Evolutionary conservation across 2,329 filamentous ascomycete species (phyloP).

Genomic region (Parascedosporium putredinis): DNA sequence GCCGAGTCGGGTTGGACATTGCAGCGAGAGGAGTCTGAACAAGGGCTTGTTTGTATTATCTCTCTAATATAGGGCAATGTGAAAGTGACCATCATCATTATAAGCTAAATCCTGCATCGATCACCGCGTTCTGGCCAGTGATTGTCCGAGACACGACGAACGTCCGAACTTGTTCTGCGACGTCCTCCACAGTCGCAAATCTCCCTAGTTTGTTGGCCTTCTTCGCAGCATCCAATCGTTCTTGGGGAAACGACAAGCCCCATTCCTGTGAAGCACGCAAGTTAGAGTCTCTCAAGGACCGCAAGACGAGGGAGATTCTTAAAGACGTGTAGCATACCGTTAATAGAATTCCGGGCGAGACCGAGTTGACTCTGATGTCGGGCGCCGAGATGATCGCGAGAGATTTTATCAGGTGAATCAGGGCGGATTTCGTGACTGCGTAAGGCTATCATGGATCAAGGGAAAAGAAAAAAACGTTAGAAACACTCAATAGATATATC

Average conservation of each 20-base stretch:
- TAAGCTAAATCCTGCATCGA: slow-evolving; percentile 3
- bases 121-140: slow-evolving; percentile 4
- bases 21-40: too few relatives aligned
- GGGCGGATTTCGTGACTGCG: background rate
- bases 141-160: slow-evolving; percentile 4
- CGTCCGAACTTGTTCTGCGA: slow-evolving; percentile 4
- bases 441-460: too few relatives aligned
- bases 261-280: slow-evolving; percentile 7
- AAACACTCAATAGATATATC: too few relatives aligned
- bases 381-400: background rate
- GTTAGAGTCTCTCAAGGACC: too few relatives aligned
- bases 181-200: slow-evolving; percentile 6
- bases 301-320: too few relatives aligned
- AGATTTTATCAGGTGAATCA: slow-evolving; percentile 3
- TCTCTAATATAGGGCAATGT: too few relatives aligned
- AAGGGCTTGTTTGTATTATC: background rate
- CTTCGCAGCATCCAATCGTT: background rate
- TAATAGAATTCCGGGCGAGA: slow-evolving; percentile 1
- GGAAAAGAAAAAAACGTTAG: too few relatives aligned
- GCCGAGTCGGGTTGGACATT: too few relatives aligned
- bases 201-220: background rate
- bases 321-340: background rate
- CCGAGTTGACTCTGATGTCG: slow-evolving; percentile 1
- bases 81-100: too few relatives aligned
- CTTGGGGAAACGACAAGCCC: slow-evolving; percentile 3